phyloP scores from a whole-genome alignment of 2,329 filamentous ascomycete species.

The Uncinocarpus reesii region DNA sequence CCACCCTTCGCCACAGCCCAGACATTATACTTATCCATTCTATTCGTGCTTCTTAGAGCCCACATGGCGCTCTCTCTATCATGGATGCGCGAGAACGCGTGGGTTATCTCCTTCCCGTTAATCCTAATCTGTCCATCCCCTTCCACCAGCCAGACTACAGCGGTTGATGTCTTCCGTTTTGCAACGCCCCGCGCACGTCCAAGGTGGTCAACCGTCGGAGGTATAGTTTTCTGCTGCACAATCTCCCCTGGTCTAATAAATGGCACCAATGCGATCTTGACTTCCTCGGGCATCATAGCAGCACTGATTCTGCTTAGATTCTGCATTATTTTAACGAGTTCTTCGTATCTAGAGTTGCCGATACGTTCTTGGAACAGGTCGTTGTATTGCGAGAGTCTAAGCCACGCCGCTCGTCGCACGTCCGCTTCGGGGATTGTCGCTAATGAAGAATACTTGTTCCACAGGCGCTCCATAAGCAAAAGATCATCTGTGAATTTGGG shows the following conservation, averaged over 20 bases:
- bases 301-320: conserved; percentile 79
- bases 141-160: conserved; percentile 80
- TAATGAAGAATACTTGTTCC: conserved; percentile 61
- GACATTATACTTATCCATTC: conserved; percentile 93
- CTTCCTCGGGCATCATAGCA: conserved; percentile 58
- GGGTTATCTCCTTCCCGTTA: conserved; percentile 75
- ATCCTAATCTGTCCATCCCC: conserved; percentile 81
- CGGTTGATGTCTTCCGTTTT: conserved; percentile 75
- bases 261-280: conserved; percentile 52
- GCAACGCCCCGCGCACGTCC: conserved; percentile 74
- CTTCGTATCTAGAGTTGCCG: conserved; percentile 65
- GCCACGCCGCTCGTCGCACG: conserved; percentile 68
- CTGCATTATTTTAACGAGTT: conserved; percentile 64
- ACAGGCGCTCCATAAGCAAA: conserved; percentile 60
- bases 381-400: conserved; percentile 63
- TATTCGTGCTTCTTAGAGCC: conserved; percentile 70
- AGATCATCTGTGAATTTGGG: conserved; percentile 78
- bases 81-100: conserved; percentile 77
- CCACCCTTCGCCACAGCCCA: conserved; percentile 79
- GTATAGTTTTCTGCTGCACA: conserved; percentile 52
- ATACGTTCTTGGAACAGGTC: conserved; percentile 60
- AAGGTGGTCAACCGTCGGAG: conserved; percentile 57
- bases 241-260: conserved; percentile 71
- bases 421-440: conserved; percentile 57
- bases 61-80: conserved; percentile 91